Base-by-base conservation (phyloP, 2,329 filamentous ascomycete genomes). In the Graphilbum sp. region DNA sequence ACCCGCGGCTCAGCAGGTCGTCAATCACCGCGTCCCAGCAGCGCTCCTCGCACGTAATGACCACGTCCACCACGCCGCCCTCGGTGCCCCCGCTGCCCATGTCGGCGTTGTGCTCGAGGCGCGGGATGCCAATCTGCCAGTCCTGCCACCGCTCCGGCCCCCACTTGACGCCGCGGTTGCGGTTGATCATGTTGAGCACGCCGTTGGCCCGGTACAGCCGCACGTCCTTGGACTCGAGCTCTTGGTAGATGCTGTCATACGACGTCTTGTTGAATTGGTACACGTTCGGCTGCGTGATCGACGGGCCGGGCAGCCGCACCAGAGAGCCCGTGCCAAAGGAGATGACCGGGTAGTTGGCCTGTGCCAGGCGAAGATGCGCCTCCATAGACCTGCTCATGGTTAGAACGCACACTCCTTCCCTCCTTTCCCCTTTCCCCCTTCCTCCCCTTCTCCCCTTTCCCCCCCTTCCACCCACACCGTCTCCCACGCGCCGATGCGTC, bases 1-100 rank as follows among this genome's bases (percentile, higher is more conserved):
- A 75, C 8, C 88, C 90, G 44, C 92, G 74, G 50, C 76, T 82
- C 44, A 94, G 73, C 37, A 98, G 65, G 55, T 98, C 88, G 50
- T 98, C 90, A 11, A 98, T 72, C 25, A 98, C 90, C 5, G 90
- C 87, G 58, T 98, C 90, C 85, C 92, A 98, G 55, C 90, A 98
- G 43, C 90, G 70, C 60, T 98, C 90, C 57, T 98, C 90, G 53
- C 90, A 98, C 1, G 90, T 98, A 48, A 98, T 87, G 41, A 98
- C 87, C 7, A 96, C 66, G 54, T 98, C 90, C 0, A 94, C 87
- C 4, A 93, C 68, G 7, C 90, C 90, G 8, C 79, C 81, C 56
- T 98, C 90, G 8, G 82, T 81, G 15, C 90, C 90, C 16, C 70
- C 56, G 41, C 75, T 76, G 19, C 90, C 90, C 52, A 79, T 75